Conservation (phyloP, 371 early-diverging fungal genomes). For the Mortierella sp. region DNA sequence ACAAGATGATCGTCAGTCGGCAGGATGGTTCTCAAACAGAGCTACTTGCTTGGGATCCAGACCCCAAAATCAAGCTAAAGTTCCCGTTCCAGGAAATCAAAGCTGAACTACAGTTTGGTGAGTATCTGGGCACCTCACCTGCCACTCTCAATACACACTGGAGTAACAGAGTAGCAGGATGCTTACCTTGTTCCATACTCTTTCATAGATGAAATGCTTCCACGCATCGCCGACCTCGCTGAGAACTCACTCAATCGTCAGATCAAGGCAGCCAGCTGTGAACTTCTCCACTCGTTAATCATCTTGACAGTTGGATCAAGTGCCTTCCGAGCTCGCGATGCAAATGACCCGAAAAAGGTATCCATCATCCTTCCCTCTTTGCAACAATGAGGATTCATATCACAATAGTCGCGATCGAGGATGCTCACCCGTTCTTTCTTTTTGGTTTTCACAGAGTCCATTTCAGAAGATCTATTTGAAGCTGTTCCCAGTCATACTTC, state of each 20-base stretch:
- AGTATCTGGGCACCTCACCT: neutral
- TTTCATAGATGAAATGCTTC: constrained; percentile 74
- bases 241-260: constrained; percentile 80
- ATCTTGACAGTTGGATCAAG: constrained; percentile 79
- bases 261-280: constrained; percentile 81
- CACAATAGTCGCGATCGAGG: no score
- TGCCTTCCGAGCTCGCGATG: constrained; percentile 63
- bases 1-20: constrained; percentile 64
- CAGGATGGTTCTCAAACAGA: constrained; percentile 25
- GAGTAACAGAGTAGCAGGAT: neutral
- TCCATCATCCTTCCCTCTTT: neutral
- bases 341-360: constrained; percentile 55
- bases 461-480: constrained; percentile 71
- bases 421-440: neutral
- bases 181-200: neutral
- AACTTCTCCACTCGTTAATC: constrained; percentile 78
- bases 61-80: constrained; percentile 59
- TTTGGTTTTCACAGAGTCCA: constrained; percentile 54
- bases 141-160: neutral
- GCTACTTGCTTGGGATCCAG: constrained; percentile 71
- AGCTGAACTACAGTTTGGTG: constrained; percentile 73
- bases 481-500: constrained; percentile 76
- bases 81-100: constrained; percentile 77
- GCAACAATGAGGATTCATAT: no score
- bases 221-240: constrained; percentile 79